These are phyloP conservation scores for Coprinopsis marcescibilis DNA, from an alignment of 768 basidiomycete genomes.

Conservation along the genomic window DNA sequence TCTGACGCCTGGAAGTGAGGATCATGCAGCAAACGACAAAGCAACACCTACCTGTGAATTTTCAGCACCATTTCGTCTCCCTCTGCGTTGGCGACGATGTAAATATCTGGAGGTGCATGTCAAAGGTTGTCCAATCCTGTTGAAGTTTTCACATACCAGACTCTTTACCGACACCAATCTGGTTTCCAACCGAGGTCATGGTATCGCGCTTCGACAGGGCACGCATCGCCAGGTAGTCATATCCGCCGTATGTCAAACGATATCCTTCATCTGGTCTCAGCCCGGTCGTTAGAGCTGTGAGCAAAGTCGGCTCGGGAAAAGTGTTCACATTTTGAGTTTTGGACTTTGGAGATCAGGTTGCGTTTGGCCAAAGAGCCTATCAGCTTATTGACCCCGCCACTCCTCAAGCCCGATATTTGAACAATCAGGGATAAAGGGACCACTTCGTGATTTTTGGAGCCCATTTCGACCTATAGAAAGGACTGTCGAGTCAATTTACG, in stretches of 20 bases:
- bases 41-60: constrained; percentile 68
- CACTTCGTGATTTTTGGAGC: constrained; percentile 95
- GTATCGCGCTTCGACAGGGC: constrained; percentile 88
- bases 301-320: constrained; percentile 1
- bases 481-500: not conserved
- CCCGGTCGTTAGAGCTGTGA: constrained; percentile 24
- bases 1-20: constrained; percentile 33
- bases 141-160: constrained; percentile 53
- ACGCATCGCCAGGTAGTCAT: constrained; percentile 92
- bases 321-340: constrained; percentile 81
- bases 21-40: not conserved
- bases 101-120: constrained; percentile 55
- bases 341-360: constrained; percentile 82
- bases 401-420: constrained; percentile 87
- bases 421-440: constrained; percentile 87
- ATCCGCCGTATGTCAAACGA: constrained; percentile 96
- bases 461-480: constrained; percentile 79
- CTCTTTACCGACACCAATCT: constrained; percentile 98
- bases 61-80: constrained; percentile 89
- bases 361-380: constrained; percentile 89
- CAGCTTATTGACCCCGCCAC: constrained; percentile 91
- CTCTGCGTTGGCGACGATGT: constrained; percentile 81
- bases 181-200: constrained; percentile 89
- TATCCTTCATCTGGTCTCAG: constrained; percentile 77
- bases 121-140: not conserved